A percentile compares a stretch with the other conserved stretches of the same genome.
Evolutionary conservation across 2,329 filamentous ascomycete genomes (phyloP).

Genomic region (Chaetomiaceae sp.): DNA sequence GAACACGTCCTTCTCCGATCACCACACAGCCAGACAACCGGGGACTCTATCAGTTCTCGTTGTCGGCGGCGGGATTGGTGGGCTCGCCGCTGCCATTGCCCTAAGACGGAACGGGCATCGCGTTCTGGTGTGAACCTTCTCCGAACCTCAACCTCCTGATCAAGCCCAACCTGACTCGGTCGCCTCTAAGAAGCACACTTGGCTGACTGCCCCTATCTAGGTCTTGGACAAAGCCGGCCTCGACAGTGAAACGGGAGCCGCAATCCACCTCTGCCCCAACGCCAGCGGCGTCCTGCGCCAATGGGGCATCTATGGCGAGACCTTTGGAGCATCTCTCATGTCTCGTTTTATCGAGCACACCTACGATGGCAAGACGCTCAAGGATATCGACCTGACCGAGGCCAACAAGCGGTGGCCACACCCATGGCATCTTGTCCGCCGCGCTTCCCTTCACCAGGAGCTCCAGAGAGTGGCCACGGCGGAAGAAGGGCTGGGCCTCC

Average conservation of each 20-base stretch:
- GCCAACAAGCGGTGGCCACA: constrained; percentile 45
- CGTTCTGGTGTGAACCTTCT: constrained; percentile 32
- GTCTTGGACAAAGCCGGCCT: constrained; percentile 51
- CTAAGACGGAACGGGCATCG: constrained; percentile 48
- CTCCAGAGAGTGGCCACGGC: constrained; percentile 43
- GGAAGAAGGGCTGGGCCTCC: constrained; percentile 32
- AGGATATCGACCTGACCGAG: constrained; percentile 32
- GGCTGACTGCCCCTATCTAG: constrained; percentile 32
- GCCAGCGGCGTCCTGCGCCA: constrained; percentile 50
- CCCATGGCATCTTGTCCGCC: constrained; percentile 49
- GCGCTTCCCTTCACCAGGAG: constrained; percentile 47
- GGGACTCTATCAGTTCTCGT: constrained; percentile 20
- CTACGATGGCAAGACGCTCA: constrained; percentile 20
- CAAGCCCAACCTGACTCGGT: not conserved
- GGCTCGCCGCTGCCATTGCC: constrained; percentile 47
- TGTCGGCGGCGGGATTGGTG: constrained; percentile 47
- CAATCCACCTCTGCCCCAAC: constrained; percentile 60
- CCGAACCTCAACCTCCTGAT: not conserved
- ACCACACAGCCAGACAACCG: no score
- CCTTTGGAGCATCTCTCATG: constrained; percentile 33
- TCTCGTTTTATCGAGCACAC: constrained; percentile 24
- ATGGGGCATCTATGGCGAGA: constrained; percentile 36
- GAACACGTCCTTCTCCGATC: no score
- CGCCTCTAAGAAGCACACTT: no score
- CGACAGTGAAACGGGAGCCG: constrained; percentile 54